phyloP scores from a whole-genome alignment of 2,329 filamentous ascomycete species.

The Nectriaceae sp. region DNA sequence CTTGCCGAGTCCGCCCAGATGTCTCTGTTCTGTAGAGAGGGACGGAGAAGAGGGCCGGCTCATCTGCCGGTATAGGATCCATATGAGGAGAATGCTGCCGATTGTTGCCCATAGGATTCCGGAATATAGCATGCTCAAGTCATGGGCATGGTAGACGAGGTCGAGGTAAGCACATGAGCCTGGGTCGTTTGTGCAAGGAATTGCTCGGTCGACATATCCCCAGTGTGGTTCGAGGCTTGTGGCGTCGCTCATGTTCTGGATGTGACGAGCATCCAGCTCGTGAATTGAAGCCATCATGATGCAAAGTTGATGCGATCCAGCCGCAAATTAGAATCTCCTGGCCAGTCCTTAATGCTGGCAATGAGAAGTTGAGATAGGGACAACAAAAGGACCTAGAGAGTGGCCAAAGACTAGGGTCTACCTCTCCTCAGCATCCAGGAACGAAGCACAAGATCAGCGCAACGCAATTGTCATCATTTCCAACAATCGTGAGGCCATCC shows the following conservation, averaged over 20 bases:
- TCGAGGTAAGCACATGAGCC: constrained; percentile 55
- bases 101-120: constrained; percentile 53
- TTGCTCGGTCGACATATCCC: constrained; percentile 47
- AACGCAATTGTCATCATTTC: too few species aligned
- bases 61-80: constrained; percentile 35
- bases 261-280: constrained; percentile 35
- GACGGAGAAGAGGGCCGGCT: constrained; percentile 27
- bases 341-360: too few species aligned
- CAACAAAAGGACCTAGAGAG: too few species aligned
- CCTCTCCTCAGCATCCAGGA: too few species aligned
- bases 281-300: too few species aligned
- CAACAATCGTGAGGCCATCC: too few species aligned
- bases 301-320: too few species aligned
- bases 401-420: too few species aligned
- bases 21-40: constrained; percentile 21
- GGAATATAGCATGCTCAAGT: constrained; percentile 50
- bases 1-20: constrained; percentile 23
- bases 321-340: too few species aligned
- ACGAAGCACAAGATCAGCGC: too few species aligned
- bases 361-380: too few species aligned
- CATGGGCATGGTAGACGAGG: constrained; percentile 51
- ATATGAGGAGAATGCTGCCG: constrained; percentile 44
- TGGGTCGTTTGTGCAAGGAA: constrained; percentile 48
- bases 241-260: constrained; percentile 44
- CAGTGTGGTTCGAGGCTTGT: constrained; percentile 43